Conservation (phyloP, 257 asterid species). For the Perilla frutescens region DNA sequence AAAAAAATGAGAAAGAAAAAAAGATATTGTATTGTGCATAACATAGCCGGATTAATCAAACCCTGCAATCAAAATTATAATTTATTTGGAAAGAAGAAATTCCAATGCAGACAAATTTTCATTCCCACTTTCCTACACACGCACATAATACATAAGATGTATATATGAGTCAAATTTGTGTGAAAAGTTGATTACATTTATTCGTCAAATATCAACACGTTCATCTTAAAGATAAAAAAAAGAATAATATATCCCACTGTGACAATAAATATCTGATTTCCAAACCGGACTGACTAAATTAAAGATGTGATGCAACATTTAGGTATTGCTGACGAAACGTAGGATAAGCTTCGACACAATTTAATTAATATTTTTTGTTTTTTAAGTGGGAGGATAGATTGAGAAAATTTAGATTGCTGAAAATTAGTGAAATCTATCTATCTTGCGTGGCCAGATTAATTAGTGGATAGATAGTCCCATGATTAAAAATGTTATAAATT, state of each 20-base stretch:
- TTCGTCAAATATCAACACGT: too few relatives aligned
- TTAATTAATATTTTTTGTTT: not conserved
- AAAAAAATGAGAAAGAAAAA: not conserved
- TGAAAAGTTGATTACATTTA: too few relatives aligned
- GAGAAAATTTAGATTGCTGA: too few relatives aligned
- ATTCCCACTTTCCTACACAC: not conserved
- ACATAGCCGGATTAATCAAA: conserved; percentile 18
- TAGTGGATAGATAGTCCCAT: too few relatives aligned
- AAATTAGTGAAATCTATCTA: not conserved
- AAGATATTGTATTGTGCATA: not conserved
- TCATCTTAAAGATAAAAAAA: not conserved
- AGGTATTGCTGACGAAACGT: conserved; percentile 27
- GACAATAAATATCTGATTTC: conserved; percentile 22
- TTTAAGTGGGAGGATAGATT: too few relatives aligned
- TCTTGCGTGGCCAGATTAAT: too few relatives aligned
- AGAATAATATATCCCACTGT: conserved; percentile 19
- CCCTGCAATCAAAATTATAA: conserved; percentile 25
- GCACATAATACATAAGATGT: not conserved
- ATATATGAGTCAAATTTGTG: not conserved
- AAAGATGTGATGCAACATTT: conserved; percentile 22
- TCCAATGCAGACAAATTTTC: conserved; percentile 6
- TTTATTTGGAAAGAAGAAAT: conserved; percentile 10
- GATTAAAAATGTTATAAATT: too few relatives aligned
- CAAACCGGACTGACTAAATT: not conserved
- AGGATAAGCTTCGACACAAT: not conserved